Evolutionary conservation across 2,329 filamentous ascomycete species (phyloP), one percentile per base, ranked within the genome.

Genomic region (Beauveria scarabaeidicola): DNA sequence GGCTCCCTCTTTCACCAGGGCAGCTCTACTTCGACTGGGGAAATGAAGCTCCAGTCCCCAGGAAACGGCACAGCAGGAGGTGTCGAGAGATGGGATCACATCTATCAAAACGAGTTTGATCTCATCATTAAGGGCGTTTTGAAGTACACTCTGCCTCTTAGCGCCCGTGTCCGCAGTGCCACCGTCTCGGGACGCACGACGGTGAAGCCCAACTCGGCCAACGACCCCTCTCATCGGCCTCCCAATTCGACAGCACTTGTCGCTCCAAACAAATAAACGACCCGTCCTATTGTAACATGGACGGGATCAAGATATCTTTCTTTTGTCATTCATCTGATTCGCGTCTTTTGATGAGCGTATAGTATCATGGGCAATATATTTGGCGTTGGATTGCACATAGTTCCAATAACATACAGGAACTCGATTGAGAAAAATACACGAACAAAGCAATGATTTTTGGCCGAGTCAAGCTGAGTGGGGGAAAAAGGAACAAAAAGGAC

Each of bases 21-120:
- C 29, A 75, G 81, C 13, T 89, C 88, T 17, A 82, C 81, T 19
- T 94, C 91, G 0, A 84, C 88, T 5, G 93, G 91, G 32, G 89
- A 94, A 68, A 84, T 99, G 64, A 88, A 93, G 43, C 81, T 99
- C 3, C 76, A 80, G 27, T 85, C 88, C 59, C 94, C 94, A 0
- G 92, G 93, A 4, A 99, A 97, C 72, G 86, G 86, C 66, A 97
- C 94, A 0, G 86, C 91, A 47, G 89, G 89, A 44, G 94, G 93
- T 9, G 87, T 87, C 1, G 85, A 89, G 68, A 85, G 92, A 13
- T 99, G 94, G 94, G 91, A 96, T 70, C 83, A 86, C 61, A 92
- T 97, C 51, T 79, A 97, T 54, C 85, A 95, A 64, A 89, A 97
- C 71, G 90, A 93, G 48, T 99, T 97, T 66, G 91, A 97, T 65